Conservation (phyloP, 2,329 filamentous ascomycete species). For the Akanthomyces lecanii region DNA sequence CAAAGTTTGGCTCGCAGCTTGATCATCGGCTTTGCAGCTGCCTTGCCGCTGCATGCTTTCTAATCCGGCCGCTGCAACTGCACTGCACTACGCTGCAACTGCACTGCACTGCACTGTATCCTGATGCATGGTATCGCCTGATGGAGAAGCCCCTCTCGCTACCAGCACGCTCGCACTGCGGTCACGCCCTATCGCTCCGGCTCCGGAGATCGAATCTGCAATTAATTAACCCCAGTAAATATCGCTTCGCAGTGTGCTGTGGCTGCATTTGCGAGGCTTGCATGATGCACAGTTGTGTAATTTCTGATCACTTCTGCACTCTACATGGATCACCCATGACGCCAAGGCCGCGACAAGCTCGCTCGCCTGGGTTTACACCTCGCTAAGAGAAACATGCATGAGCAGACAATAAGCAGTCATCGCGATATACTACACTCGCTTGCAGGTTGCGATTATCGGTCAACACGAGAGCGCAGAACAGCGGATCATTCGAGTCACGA, state of each 20-base stretch:
- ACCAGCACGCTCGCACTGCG: neutral
- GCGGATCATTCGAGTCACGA: neutral
- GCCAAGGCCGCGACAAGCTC: conserved; percentile 2
- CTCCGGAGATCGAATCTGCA: conserved; percentile 13
- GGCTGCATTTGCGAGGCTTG: neutral
- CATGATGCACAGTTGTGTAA: neutral
- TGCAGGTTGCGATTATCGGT: neutral
- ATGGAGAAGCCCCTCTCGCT: neutral
- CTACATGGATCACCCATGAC: neutral
- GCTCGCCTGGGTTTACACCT: neutral
- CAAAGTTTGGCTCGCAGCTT: conserved; percentile 8
- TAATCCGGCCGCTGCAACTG: conserved; percentile 1
- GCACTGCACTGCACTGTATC: neutral
- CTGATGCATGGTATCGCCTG: neutral
- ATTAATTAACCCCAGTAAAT: neutral
- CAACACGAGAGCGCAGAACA: neutral
- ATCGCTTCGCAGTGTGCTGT: neutral
- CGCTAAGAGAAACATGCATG: neutral
- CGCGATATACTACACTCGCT: neutral
- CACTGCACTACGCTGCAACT: neutral
- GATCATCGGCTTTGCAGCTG: conserved; percentile 10
- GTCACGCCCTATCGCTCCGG: conserved; percentile 6
- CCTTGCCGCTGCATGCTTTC: neutral
- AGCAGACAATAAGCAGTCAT: neutral
- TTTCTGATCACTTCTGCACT: neutral